Evolutionary conservation across 1,284 basidiomycete species (phyloP).

Genomic region (Apiotrichum sp.): DNA sequence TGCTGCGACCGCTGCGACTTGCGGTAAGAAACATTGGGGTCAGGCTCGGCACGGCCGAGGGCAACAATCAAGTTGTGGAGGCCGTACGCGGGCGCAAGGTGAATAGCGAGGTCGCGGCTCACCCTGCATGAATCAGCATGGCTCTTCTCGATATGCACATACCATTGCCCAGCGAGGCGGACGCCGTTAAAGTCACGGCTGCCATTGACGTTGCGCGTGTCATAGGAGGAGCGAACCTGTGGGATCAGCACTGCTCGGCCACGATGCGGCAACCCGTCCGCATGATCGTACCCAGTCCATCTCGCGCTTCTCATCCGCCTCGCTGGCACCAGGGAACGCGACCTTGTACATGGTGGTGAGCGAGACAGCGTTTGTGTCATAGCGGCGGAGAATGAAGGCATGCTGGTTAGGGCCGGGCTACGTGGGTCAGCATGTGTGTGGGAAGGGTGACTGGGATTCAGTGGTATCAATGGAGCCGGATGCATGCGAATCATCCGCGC

Average conservation of each 20-base stretch:
- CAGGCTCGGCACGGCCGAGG: conserved; percentile 69
- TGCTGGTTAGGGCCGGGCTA: conserved; percentile 49
- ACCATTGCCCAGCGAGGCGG: conserved; percentile 75
- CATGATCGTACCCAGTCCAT: conserved; percentile 59
- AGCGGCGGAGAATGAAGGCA: conserved; percentile 91
- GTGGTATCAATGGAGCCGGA: no score
- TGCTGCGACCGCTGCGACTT: conserved; percentile 51
- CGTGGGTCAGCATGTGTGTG: conserved; percentile 1
- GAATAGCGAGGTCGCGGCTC: conserved; percentile 61
- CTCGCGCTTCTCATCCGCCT: conserved; percentile 74
- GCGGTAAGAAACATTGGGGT: conserved; percentile 68
- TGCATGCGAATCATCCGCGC: no score
- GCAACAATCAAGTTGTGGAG: conserved; percentile 54
- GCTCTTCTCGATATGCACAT: conserved; percentile 9
- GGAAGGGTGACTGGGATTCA: no score
- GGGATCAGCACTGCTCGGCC: background rate
- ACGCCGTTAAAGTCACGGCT: conserved; percentile 56
- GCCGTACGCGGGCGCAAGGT: conserved; percentile 49
- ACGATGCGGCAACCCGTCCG: background rate
- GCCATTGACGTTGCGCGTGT: conserved; percentile 76
- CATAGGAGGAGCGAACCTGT: conserved; percentile 55
- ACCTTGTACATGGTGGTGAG: conserved; percentile 98
- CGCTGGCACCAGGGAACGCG: conserved; percentile 79
- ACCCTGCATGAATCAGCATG: conserved; percentile 53
- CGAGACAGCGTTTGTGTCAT: conserved; percentile 91